phyloP scores from a whole-genome alignment of 2,329 filamentous ascomycete genomes.

The Fusarium buxicola region DNA sequence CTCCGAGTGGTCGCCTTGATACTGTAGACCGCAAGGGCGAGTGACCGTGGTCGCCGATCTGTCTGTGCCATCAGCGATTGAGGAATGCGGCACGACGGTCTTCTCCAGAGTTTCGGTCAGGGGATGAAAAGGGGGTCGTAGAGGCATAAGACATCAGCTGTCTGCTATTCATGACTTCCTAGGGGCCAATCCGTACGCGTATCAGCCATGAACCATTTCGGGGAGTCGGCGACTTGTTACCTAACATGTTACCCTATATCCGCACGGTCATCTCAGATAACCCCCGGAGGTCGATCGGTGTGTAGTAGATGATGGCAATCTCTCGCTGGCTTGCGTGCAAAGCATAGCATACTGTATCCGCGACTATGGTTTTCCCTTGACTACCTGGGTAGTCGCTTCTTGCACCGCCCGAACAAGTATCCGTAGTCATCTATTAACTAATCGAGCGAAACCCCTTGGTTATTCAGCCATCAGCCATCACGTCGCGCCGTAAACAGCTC shows the following conservation, averaged over 20 bases:
- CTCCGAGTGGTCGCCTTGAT: constrained; percentile 2
- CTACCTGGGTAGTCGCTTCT: too few species aligned
- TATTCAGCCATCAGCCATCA: constrained; percentile 24
- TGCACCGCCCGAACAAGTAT: too few species aligned
- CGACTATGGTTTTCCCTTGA: too few species aligned
- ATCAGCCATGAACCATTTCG: not conserved
- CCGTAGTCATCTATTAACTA: not conserved
- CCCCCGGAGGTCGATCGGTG: too few species aligned
- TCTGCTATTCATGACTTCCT: not conserved
- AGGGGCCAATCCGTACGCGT: too few species aligned
- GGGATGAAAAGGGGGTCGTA: not conserved
- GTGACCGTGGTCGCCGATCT: constrained; percentile 24
- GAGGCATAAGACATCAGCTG: not conserved
- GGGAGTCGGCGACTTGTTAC: not conserved
- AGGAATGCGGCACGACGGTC: constrained; percentile 3
- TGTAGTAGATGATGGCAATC: too few species aligned
- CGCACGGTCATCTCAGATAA: too few species aligned
- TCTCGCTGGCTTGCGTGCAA: too few species aligned
- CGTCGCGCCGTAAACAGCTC: constrained; percentile 30
- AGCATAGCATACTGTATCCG: too few species aligned
- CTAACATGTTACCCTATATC: constrained; percentile 1
- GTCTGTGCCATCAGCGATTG: constrained; percentile 17
- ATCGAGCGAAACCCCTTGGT: constrained; percentile 7
- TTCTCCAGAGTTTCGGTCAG: constrained; percentile 1
- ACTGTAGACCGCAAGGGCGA: not conserved